phyloP scores from a whole-genome alignment of 2,329 filamentous ascomycete species.

The Massarina eburnea region DNA sequence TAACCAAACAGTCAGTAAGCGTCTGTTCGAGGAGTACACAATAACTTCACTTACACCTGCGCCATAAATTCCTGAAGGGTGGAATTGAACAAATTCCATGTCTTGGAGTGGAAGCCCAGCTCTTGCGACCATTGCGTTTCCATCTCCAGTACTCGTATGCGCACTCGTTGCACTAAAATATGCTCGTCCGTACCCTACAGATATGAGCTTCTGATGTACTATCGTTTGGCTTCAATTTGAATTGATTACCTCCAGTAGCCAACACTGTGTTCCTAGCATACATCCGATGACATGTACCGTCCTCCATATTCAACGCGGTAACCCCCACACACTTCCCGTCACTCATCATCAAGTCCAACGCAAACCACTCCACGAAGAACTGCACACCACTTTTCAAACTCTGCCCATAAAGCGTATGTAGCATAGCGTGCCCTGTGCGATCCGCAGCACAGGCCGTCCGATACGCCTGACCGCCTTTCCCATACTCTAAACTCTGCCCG shows the following conservation, averaged over 20 bases:
- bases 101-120: conserved; percentile 54
- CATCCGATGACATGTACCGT: conserved; percentile 52
- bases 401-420: conserved; percentile 55
- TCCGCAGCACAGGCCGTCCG: conserved; percentile 51
- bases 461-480: conserved; percentile 53
- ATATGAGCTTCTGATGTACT: background rate
- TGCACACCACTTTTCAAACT: conserved; percentile 51
- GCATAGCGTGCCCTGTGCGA: conserved; percentile 53
- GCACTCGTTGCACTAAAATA: conserved; percentile 55
- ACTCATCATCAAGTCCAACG: conserved; percentile 52
- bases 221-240: too few species aligned
- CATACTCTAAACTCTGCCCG: conserved; percentile 51
- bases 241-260: conserved; percentile 50
- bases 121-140: conserved; percentile 53
- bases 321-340: conserved; percentile 52
- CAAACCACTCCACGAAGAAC: conserved; percentile 56
- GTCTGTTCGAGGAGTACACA: background rate
- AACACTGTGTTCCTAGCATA: conserved; percentile 53
- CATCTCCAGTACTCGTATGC: conserved; percentile 54
- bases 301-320: conserved; percentile 52
- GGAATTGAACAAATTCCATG: conserved; percentile 56
- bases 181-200: conserved; percentile 49
- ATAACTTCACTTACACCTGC: conserved; percentile 42
- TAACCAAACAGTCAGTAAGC: conserved; percentile 7
- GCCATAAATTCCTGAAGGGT: conserved; percentile 54